Evolutionary conservation across 2,329 filamentous ascomycete species (phyloP).

Genomic region (Sporothrix variecibatus): DNA sequence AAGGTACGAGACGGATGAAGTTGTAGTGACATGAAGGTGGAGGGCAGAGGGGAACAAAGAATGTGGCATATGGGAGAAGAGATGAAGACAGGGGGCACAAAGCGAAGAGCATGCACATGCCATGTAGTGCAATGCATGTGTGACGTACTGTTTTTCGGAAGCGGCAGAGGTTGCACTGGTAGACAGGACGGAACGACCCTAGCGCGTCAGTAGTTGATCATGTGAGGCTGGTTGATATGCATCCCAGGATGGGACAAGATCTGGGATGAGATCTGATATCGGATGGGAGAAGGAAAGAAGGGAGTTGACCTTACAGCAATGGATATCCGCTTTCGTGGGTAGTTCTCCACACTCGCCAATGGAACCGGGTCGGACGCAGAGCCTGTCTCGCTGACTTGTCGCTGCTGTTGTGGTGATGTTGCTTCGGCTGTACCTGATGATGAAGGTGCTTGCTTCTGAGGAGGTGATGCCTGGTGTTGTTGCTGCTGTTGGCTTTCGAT

Average conservation of each 20-base stretch:
- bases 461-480: not conserved
- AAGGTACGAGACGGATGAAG: not conserved
- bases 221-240: not conserved
- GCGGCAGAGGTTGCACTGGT: not conserved
- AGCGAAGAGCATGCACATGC: not conserved
- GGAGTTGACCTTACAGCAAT: not conserved
- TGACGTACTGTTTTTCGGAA: not conserved
- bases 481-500: not conserved
- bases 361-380: not conserved
- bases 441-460: not conserved
- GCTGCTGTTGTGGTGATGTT: not conserved
- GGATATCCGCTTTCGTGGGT: constrained; percentile 8
- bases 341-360: not conserved
- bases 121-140: not conserved
- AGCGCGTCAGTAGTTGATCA: not conserved
- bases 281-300: not conserved
- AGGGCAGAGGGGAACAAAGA: not conserved
- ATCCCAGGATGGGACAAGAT: not conserved
- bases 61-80: not conserved
- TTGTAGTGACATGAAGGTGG: not conserved
- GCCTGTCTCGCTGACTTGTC: not conserved
- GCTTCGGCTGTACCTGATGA: not conserved
- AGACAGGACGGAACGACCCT: not conserved
- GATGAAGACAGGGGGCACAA: not conserved
- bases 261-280: not conserved